A percentile compares a stretch with the other conserved stretches of the same genome.
These are phyloP conservation scores for Phaeotremella skinneri DNA, from an alignment of 768 basidiomycete species.

Conservation along the genomic window DNA sequence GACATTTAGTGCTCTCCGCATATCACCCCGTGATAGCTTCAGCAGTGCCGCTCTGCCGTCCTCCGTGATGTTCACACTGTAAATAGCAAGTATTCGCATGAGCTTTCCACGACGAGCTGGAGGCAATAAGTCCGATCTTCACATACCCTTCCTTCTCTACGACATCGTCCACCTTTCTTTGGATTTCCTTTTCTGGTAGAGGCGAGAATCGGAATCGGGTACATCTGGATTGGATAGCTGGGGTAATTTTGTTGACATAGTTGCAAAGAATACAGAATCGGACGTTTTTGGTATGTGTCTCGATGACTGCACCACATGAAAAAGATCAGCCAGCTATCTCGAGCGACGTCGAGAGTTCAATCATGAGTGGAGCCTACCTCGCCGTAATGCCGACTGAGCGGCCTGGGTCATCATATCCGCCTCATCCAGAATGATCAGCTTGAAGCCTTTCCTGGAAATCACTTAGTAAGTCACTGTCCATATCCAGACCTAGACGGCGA, in stretches of 20 bases:
- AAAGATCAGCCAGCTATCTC: neutral
- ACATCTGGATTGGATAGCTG: slow-evolving; percentile 97
- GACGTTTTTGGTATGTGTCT: slow-evolving; percentile 97
- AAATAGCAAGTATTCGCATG: slow-evolving; percentile 2
- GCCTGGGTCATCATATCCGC: slow-evolving; percentile 99
- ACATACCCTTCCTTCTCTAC: slow-evolving; percentile 79
- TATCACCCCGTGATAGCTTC: slow-evolving; percentile 91
- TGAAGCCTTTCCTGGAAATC: slow-evolving; percentile 74
- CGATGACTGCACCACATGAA: slow-evolving; percentile 64
- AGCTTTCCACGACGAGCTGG: neutral
- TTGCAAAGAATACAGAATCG: slow-evolving; percentile 99
- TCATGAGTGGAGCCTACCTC: slow-evolving; percentile 54
- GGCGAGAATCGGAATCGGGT: slow-evolving; percentile 97
- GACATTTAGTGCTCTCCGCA: slow-evolving; percentile 93
- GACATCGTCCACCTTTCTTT: slow-evolving; percentile 73
- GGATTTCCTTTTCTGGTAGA: slow-evolving; percentile 76
- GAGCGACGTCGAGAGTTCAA: neutral
- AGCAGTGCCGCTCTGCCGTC: slow-evolving; percentile 86
- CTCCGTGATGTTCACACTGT: slow-evolving; percentile 76
- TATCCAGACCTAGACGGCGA: neutral
- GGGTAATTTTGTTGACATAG: slow-evolving; percentile 98
- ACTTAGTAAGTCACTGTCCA: neutral
- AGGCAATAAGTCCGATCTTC: too few relatives aligned
- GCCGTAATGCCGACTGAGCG: slow-evolving; percentile 91
- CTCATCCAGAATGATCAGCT: slow-evolving; percentile 96